phyloP scores from a whole-genome alignment of 1,139 yeast species.

The Yamadazyma siamensis region DNA sequence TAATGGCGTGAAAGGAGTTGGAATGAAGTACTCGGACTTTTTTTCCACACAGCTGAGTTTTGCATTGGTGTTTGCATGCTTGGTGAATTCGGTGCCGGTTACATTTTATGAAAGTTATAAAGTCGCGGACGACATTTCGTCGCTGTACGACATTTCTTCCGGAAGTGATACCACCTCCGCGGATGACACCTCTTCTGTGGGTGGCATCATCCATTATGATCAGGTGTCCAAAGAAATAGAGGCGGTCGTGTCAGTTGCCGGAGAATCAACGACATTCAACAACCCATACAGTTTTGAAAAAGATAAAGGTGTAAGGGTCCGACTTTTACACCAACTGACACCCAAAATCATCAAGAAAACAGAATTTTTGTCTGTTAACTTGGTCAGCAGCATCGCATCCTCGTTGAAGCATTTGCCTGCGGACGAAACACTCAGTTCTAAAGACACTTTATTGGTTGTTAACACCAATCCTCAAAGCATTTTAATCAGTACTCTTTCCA shows the following conservation, averaged over 20 bases:
- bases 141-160: slow-evolving; percentile 7
- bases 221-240: no score
- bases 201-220: no score
- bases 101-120: slow-evolving; percentile 14
- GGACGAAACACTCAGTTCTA: slow-evolving; percentile 31
- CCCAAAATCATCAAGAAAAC: slow-evolving; percentile 21
- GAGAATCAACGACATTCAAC: slow-evolving; percentile 13
- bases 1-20: slow-evolving; percentile 14
- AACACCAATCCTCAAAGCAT: slow-evolving; percentile 15
- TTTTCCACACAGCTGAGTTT: slow-evolving; percentile 18
- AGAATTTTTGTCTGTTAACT: slow-evolving; percentile 55
- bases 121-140: no score
- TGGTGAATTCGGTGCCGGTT: slow-evolving; percentile 24
- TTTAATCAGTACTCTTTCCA: slow-evolving; percentile 25
- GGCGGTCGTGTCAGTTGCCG: slow-evolving; percentile 1
- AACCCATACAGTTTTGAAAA: slow-evolving; percentile 31
- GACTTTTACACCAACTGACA: slow-evolving; percentile 19
- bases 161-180: slow-evolving; percentile 1
- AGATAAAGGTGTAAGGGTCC: slow-evolving; percentile 39
- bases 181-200: not conserved
- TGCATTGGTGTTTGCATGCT: slow-evolving; percentile 26
- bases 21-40: slow-evolving; percentile 16
- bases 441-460: slow-evolving; percentile 45
- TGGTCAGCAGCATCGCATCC: slow-evolving; percentile 63
- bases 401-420: slow-evolving; percentile 57